phyloP scores from a whole-genome alignment of 352 stramenopile genomes.

The Globisporangium mamillatum region DNA sequence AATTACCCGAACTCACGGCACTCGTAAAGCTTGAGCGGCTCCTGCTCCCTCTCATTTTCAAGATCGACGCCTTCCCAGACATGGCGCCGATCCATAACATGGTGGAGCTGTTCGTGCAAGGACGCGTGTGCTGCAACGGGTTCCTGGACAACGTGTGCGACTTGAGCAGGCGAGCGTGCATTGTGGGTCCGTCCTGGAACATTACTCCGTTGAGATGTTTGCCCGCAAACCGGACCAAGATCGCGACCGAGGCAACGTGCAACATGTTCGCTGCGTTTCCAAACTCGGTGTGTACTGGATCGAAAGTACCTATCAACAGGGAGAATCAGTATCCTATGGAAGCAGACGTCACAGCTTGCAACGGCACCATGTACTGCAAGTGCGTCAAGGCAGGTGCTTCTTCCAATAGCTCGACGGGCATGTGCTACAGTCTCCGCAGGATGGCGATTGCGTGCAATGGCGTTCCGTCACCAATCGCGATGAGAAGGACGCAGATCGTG shows the following conservation, averaged over 20 bases:
- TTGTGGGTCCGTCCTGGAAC: background rate
- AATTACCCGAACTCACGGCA: background rate
- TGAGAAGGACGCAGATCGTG: constrained; percentile 32
- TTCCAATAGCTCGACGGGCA: constrained; percentile 1
- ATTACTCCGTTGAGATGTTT: background rate
- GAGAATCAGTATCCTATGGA: constrained; percentile 6
- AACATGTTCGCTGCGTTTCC: background rate
- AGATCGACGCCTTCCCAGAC: constrained; percentile 11
- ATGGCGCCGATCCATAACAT: constrained; percentile 7
- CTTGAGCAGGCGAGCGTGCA: constrained; percentile 7
- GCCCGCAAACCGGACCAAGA: background rate
- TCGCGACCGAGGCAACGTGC: constrained; percentile 3
- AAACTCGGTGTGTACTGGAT: background rate
- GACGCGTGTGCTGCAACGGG: constrained; percentile 16
- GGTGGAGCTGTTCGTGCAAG: background rate
- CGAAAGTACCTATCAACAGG: background rate
- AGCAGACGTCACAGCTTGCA: constrained; percentile 16
- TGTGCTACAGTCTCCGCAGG: constrained; percentile 33
- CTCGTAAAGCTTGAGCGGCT: background rate
- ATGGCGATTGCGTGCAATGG: constrained; percentile 30
- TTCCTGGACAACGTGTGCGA: constrained; percentile 15
- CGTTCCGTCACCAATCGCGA: constrained; percentile 20
- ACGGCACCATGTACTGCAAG: constrained; percentile 24
- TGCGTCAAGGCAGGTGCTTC: constrained; percentile 7
- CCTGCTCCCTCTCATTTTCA: background rate